Evolutionary conservation across 75 land plant species (phyloP), one percentile per base, ranked within the genome.

Genomic region (Cryptomeria japonica): DNA sequence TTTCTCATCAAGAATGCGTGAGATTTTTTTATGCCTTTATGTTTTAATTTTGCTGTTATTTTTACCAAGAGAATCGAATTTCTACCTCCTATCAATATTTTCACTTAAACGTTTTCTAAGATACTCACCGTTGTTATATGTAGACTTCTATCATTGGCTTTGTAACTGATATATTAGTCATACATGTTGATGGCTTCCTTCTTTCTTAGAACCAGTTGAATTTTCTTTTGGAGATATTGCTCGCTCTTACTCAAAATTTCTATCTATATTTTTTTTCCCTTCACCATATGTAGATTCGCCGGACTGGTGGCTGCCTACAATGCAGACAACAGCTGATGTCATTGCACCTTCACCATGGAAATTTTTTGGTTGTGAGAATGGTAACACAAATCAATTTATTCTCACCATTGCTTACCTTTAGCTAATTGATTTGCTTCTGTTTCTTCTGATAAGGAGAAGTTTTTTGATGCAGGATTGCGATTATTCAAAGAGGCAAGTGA

Each of bases 351-450:
- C 97, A 73, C 95, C 99, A 46, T 97, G 99, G 99, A 89, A 91
- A 87, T 95, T 97, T 75, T 92, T 97, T 93, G 99, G 99, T 55
- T 96, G 98, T 87, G 89, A 90, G 84, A 97, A 97, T 91, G 99
- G 99, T 96, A 90, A 38, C 80, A 42, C 46, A 78, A 38, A 79
- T 19, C 1, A 61, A 25, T 75, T 87, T 32, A 36, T 88, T 78
- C 70, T 53, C 3, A 86, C 5, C 47, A 82, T 75, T n/a, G 31
- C 32, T 80, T 28, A 36, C 41, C 25, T 61, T 1, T 13, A 19
- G 28, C 19, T 18, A 46, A 46, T 53, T 56, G 68, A 82, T 68
- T 8, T 46, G 9, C 37, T 32, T 84, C 55, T 84, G 85, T 41
- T 19, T 19, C 12, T 41, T 12, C 22, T 41, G 82, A 41, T 15